These are phyloP conservation scores for Cyclotella sp. DNA, from an alignment of 108 stramenopile species.

Conservation along the genomic window DNA sequence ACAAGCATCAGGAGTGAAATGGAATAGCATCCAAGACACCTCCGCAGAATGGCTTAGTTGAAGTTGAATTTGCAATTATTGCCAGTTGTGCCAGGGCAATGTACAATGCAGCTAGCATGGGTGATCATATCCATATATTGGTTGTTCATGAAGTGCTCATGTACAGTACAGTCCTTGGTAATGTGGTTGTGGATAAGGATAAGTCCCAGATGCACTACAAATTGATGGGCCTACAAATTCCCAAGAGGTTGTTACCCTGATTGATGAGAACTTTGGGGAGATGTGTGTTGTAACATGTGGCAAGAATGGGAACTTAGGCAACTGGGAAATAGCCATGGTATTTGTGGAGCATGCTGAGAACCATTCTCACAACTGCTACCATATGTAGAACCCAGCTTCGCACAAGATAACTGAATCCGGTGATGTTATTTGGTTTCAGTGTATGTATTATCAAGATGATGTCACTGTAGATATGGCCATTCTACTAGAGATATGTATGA, in stretches of 20 bases:
- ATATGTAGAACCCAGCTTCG: conserved; percentile 34
- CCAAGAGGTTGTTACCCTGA: background rate
- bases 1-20: background rate
- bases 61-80: too few species aligned
- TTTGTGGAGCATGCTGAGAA: conserved; percentile 30
- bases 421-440: too few species aligned
- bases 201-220: background rate
- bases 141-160: background rate
- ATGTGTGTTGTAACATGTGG: conserved; percentile 24
- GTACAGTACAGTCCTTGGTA: too few species aligned
- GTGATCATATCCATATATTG: background rate
- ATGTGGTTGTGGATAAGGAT: background rate
- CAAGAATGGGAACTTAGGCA: conserved; percentile 17
- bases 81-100: too few species aligned
- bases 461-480: too few species aligned
- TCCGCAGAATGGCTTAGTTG: background rate
- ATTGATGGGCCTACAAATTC: too few species aligned
- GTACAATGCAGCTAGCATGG: too few species aligned
- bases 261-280: conserved; percentile 35
- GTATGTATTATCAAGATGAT: too few species aligned
- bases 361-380: conserved; percentile 22
- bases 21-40: background rate
- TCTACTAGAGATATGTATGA: too few species aligned
- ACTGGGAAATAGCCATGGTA: conserved; percentile 14
- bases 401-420: conserved; percentile 21